Conservation (phyloP, 2,329 filamentous ascomycete species). For the Fusarium secorum region DNA sequence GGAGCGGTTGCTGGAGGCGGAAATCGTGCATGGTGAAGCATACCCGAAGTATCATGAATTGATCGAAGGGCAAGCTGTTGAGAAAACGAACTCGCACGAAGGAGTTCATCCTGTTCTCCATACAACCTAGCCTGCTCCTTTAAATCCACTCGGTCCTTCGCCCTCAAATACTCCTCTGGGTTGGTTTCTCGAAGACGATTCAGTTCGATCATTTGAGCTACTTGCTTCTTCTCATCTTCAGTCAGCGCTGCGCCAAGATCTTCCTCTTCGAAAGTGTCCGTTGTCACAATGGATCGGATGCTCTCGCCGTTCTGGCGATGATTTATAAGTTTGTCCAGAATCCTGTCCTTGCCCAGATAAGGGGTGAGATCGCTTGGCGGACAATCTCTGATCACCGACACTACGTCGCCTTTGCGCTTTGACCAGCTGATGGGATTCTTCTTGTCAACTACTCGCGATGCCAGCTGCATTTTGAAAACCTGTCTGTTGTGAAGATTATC, state of each 20-base stretch:
- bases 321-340: constrained; percentile 61
- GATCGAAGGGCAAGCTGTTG: constrained; percentile 10
- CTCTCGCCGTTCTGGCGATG: constrained; percentile 46
- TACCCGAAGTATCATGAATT: constrained; percentile 25
- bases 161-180: constrained; percentile 44
- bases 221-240: constrained; percentile 66
- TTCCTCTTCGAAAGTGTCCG: constrained; percentile 77
- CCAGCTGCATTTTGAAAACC: constrained; percentile 84
- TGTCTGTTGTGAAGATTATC: constrained; percentile 74
- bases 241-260: constrained; percentile 65
- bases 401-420: constrained; percentile 61
- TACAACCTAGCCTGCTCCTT: constrained; percentile 13
- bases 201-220: constrained; percentile 51
- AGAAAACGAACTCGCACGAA: neutral
- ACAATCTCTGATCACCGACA: constrained; percentile 65
- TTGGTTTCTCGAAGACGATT: constrained; percentile 46
- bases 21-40: neutral
- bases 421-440: constrained; percentile 77
- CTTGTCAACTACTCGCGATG: constrained; percentile 82
- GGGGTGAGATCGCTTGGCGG: constrained; percentile 59
- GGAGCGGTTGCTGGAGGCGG: neutral
- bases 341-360: constrained; percentile 68
- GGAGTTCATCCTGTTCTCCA: neutral
- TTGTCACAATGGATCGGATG: constrained; percentile 68
- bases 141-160: constrained; percentile 13